Conservation (phyloP, 805 yeast species). For the Yamadazyma phyllophila region DNA sequence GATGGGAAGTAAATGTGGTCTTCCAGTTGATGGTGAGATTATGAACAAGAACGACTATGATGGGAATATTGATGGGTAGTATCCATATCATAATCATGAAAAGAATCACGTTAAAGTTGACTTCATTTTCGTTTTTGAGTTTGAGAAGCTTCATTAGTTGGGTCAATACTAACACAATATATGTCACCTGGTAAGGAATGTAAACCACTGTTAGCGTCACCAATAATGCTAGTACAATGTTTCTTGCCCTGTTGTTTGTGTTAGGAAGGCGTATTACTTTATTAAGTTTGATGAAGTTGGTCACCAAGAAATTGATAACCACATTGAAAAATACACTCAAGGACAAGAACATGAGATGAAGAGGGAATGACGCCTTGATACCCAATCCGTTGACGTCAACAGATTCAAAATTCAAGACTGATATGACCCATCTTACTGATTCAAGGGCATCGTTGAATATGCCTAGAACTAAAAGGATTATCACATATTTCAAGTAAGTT, state of each 20-base stretch:
- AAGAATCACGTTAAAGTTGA: constrained; percentile 62
- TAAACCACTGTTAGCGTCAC: constrained; percentile 33
- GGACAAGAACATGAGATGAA: constrained; percentile 5
- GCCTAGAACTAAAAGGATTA: constrained; percentile 6
- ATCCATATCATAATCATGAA: constrained; percentile 72
- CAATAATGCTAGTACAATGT: constrained; percentile 5
- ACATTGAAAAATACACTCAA: constrained; percentile 4
- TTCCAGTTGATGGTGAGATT: constrained; percentile 75
- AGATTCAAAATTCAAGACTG: constrained; percentile 2
- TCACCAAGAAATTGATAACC: background rate
- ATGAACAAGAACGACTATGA: constrained; percentile 76
- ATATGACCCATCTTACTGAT: background rate
- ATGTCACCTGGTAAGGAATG: constrained; percentile 82
- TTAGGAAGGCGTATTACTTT: background rate
- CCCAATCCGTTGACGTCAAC: constrained; percentile 2
- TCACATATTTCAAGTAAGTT: constrained; percentile 9
- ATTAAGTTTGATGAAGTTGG: constrained; percentile 1
- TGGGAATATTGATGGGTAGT: constrained; percentile 75
- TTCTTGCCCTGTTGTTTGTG: constrained; percentile 8
- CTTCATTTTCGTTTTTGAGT: constrained; percentile 23
- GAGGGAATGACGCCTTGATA: constrained; percentile 1
- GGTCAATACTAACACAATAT: constrained; percentile 53
- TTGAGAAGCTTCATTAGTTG: constrained; percentile 56
- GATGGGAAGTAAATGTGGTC: constrained; percentile 84
- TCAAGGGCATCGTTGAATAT: background rate